These are phyloP conservation scores for Cladophialophora psammophila DNA, from an alignment of 2,329 filamentous ascomycete species.

Conservation along the genomic window DNA sequence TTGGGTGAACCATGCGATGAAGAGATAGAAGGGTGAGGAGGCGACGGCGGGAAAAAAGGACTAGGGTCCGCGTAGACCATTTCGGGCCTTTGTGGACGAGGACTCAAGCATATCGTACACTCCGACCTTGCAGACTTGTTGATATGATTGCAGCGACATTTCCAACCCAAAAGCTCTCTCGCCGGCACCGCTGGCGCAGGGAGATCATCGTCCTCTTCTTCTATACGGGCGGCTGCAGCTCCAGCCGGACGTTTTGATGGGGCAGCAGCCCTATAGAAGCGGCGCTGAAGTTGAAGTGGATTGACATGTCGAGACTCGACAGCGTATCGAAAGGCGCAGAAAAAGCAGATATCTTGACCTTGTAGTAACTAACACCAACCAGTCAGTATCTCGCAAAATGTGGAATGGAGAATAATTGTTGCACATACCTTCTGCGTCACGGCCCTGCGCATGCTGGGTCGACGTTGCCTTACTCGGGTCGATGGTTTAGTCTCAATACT, in stretches of 20 bases:
- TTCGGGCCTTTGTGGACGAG: conserved; percentile 37
- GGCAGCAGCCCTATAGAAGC: conserved; percentile 47
- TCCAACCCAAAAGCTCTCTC: conserved; percentile 31
- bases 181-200: conserved; percentile 20
- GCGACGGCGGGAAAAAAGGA: conserved; percentile 6
- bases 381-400: conserved; percentile 14
- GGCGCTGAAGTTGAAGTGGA: conserved; percentile 41
- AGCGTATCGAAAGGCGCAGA: conserved; percentile 45
- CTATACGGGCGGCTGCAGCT: conserved; percentile 38
- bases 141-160: conserved; percentile 35
- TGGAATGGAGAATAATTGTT: neutral
- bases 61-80: conserved; percentile 25
- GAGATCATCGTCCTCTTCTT: conserved; percentile 38
- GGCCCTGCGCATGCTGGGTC: conserved; percentile 33
- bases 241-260: conserved; percentile 43
- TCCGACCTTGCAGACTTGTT: conserved; percentile 27
- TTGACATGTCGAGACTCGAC: conserved; percentile 38
- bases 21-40: neutral
- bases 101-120: conserved; percentile 45
- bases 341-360: conserved; percentile 50
- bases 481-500: neutral
- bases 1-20: neutral
- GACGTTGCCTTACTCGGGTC: neutral
- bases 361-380: conserved; percentile 46
- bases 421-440: conserved; percentile 28